These are phyloP conservation scores for Nymphaea thermarum DNA, from an alignment of 164 flowering plant genomes.

Conservation along the genomic window DNA sequence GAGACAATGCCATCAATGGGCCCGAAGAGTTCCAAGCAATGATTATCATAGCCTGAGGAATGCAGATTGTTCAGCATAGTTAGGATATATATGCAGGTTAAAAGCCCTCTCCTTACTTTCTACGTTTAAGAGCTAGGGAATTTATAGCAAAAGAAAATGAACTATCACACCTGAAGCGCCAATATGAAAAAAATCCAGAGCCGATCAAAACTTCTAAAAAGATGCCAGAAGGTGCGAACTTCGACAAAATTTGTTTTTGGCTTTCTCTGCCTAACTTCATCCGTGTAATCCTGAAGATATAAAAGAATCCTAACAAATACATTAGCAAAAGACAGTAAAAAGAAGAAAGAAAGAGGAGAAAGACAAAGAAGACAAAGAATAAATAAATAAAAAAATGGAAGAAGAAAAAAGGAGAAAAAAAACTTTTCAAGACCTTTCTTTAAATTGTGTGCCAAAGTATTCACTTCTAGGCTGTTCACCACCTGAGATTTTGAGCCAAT, in stretches of 20 bases:
- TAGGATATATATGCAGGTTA: background rate
- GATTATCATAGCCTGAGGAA: conserved; percentile 83
- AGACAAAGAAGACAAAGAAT: background rate
- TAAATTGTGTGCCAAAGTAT: too few species aligned
- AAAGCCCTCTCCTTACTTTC: background rate
- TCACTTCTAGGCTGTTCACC: too few species aligned
- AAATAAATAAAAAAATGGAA: background rate
- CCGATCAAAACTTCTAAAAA: conserved; percentile 89
- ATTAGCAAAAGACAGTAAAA: background rate
- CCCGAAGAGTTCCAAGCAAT: conserved; percentile 79
- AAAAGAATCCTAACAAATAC: background rate
- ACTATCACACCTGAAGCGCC: conserved; percentile 67
- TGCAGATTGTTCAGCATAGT: conserved; percentile 1
- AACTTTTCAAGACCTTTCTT: background rate
- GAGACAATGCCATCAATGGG: conserved; percentile 44
- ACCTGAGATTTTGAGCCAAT: too few species aligned
- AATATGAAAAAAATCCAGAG: conserved; percentile 92
- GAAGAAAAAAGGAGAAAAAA: background rate
- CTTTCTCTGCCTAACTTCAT: conserved; percentile 21
- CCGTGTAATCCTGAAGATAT: too few species aligned
- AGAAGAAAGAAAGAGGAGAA: background rate
- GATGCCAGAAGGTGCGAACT: conserved; percentile 92
- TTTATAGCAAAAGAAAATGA: conserved; percentile 1
- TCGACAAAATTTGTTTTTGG: conserved; percentile 97
- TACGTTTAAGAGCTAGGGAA: background rate